These are phyloP conservation scores for Magnaporthiopsis rhizophila DNA, from an alignment of 2,329 filamentous ascomycete genomes.

Conservation along the genomic window DNA sequence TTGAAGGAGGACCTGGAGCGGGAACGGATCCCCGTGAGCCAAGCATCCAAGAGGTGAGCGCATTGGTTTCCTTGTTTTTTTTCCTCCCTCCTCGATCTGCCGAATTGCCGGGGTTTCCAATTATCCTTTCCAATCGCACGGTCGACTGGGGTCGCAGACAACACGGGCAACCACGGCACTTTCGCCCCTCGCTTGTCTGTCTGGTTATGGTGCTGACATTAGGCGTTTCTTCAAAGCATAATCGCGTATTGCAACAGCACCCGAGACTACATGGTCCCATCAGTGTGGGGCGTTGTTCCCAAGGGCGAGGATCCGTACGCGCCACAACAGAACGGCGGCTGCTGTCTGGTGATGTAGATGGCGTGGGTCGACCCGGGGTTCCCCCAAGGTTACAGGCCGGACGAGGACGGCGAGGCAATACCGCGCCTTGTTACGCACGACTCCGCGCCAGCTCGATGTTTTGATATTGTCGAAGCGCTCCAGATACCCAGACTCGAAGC, in stretches of 20 bases:
- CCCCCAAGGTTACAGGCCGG: not conserved
- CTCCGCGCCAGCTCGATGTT: not conserved
- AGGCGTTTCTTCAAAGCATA: slow-evolving; percentile 51
- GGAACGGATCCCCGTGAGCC: slow-evolving; percentile 90
- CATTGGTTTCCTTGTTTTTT: not conserved
- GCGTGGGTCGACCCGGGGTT: not conserved
- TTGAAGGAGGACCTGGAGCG: slow-evolving; percentile 93
- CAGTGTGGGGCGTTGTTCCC: slow-evolving; percentile 90
- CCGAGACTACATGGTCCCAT: slow-evolving; percentile 97
- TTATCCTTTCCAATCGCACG: slow-evolving; percentile 8
- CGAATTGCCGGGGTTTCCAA: slow-evolving; percentile 8
- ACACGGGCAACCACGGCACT: not conserved
- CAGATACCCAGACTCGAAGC: not conserved
- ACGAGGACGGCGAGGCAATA: not conserved
- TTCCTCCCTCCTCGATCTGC: not conserved
- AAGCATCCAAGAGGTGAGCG: slow-evolving; percentile 75
- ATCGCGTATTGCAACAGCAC: slow-evolving; percentile 98
- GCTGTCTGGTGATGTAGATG: slow-evolving; percentile 86
- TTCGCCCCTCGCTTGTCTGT: not conserved
- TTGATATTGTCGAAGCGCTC: slow-evolving; percentile 2
- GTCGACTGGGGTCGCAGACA: not conserved
- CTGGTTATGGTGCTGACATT: slow-evolving; percentile 10
- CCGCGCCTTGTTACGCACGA: not conserved
- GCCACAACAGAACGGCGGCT: slow-evolving; percentile 84
- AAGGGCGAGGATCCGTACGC: slow-evolving; percentile 98